Evolutionary conservation across 257 asterid genomes (phyloP).

Genomic region (Jacaranda copaia): DNA sequence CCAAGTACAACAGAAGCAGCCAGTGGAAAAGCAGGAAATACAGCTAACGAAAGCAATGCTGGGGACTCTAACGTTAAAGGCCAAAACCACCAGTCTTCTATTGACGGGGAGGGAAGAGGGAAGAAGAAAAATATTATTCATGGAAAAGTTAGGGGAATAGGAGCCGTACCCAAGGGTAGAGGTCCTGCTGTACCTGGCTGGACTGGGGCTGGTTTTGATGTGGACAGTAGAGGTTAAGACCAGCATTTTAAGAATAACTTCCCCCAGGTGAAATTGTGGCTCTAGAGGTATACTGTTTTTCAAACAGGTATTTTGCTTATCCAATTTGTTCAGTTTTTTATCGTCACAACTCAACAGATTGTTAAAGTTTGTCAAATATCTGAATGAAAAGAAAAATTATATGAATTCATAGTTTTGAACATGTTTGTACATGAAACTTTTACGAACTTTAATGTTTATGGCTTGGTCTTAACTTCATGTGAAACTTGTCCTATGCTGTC

Average conservation of each 20-base stretch:
- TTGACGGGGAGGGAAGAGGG: constrained; percentile 60
- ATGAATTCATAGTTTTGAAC: not conserved
- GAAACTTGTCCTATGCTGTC: not conserved
- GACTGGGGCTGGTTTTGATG: constrained; percentile 94
- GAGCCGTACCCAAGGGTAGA: constrained; percentile 78
- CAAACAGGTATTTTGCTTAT: not conserved
- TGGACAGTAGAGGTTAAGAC: constrained; percentile 73
- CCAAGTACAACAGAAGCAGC: constrained; percentile 49
- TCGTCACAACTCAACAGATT: constrained; percentile 23
- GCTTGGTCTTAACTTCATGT: not conserved
- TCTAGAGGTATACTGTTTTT: not conserved
- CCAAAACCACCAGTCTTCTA: constrained; percentile 51
- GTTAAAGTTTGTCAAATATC: constrained; percentile 1
- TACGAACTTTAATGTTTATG: not conserved
- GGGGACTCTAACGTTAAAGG: constrained; percentile 47
- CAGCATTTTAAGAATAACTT: constrained; percentile 28
- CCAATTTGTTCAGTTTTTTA: constrained; percentile 20
- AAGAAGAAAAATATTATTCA: constrained; percentile 66
- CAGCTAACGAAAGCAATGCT: constrained; percentile 44
- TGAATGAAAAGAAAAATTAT: not conserved
- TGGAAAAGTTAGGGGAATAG: constrained; percentile 79
- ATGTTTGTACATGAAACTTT: not conserved
- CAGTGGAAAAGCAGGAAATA: constrained; percentile 42
- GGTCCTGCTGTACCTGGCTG: constrained; percentile 74
- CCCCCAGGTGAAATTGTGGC: constrained; percentile 4